Percentiles rank a stretch among this genome's conserved stretches.
phyloP scores from a whole-genome alignment of 208 protist species.

The Porcisia hertigi region DNA sequence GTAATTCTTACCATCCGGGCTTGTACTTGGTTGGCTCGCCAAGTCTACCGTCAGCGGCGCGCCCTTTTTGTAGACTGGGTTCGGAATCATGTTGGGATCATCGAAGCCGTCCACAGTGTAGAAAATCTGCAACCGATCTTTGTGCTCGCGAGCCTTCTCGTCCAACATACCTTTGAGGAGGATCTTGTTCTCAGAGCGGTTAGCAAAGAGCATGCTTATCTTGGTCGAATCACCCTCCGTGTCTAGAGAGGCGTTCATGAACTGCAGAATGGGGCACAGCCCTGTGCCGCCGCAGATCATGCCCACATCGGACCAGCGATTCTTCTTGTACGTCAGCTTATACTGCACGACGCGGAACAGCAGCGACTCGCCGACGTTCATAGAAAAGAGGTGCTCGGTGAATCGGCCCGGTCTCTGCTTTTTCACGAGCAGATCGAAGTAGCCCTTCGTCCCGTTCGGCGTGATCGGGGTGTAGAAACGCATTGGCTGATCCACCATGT shows the following conservation, averaged over 20 bases:
- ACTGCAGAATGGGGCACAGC: slow-evolving; percentile 92
- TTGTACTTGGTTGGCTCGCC: slow-evolving; percentile 33
- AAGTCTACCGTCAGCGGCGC: slow-evolving; percentile 38
- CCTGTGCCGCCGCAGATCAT: slow-evolving; percentile 93
- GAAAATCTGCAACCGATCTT: slow-evolving; percentile 82
- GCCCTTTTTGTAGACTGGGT: slow-evolving; percentile 46
- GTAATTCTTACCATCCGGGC: slow-evolving; percentile 49
- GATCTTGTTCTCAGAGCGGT: slow-evolving; percentile 92
- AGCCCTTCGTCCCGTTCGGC: slow-evolving; percentile 81
- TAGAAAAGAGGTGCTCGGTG: slow-evolving; percentile 82
- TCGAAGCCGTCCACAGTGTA: slow-evolving; percentile 87
- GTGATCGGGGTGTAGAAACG: slow-evolving; percentile 93
- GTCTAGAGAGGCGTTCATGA: slow-evolving; percentile 85
- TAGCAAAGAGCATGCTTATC: slow-evolving; percentile 87
- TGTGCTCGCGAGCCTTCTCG: slow-evolving; percentile 50
- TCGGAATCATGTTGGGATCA: slow-evolving; percentile 43
- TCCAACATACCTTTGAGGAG: slow-evolving; percentile 91
- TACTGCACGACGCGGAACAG: slow-evolving; percentile 81
- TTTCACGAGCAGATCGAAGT: slow-evolving; percentile 90
- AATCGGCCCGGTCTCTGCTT: slow-evolving; percentile 83
- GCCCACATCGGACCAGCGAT: slow-evolving; percentile 78
- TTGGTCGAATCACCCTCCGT: slow-evolving; percentile 82
- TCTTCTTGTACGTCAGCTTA: slow-evolving; percentile 84
- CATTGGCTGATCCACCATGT: slow-evolving; percentile 84
- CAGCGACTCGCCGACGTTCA: slow-evolving; percentile 83